Base-by-base conservation (phyloP, 192 early-diverging fungal species). In the Podochytrium sp. region DNA sequence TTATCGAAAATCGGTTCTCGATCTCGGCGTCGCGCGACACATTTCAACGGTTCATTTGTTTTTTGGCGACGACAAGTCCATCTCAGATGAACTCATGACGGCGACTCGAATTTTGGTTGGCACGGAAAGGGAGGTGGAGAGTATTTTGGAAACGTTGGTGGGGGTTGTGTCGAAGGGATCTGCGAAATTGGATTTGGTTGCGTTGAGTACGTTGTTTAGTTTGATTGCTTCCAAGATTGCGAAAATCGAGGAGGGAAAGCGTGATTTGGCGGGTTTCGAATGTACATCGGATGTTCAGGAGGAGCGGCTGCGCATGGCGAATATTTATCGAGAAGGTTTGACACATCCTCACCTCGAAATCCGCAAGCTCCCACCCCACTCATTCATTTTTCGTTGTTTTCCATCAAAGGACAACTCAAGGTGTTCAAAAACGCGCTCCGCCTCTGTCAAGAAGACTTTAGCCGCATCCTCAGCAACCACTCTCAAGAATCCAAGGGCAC, bases 91-190 rank as follows among this genome's bases (percentile, higher is more conserved):
- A 30, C 34, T 81, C 35, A 2, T 85, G 41, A 42, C 43, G 14
- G 72, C 77, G 1, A 67, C 69, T 5, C n/a, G 73, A 37, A 38
- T 85, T n/a, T 39, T 85, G 55, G 79, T 84, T 16, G 76, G 73
- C 40, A 80, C 75, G 29, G 64, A 57, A 30, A 14, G 18, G 12
- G 83, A 81, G 50, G 33, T 81, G 12, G 49, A 47, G 6, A 27
- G 34, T 7, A 25, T 32, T 1, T 41, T 25, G n/a, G 6, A 7
- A 18, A 30, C 3, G n/a, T 4, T 41, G 42, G 42, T 23, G 7
- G 52, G 23, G 7, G 61, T 23, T 34, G 62, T 0, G 16, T 30
- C 42, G 6, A n/a, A 1, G 2, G 57, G n/a, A 1, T 29, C 34
- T 47, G 20, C 63, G 18, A 49, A 73, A 38, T 61, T 75, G 37